phyloP scores from a whole-genome alignment of 1,139 yeast species.

The Zygosaccharomyces sapae region DNA sequence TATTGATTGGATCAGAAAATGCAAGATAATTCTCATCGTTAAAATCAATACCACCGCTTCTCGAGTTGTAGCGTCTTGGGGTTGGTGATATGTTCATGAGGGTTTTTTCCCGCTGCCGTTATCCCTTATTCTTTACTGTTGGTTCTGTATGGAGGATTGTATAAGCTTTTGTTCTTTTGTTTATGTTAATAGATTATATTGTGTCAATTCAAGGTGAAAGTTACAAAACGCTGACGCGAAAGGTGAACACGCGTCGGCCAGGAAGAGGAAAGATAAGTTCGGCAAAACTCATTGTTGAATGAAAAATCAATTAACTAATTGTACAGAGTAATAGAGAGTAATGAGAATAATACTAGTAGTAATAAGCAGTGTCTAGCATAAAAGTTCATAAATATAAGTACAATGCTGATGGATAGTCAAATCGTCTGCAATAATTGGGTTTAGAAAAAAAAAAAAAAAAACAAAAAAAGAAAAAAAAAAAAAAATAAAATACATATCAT shows the following conservation, averaged over 20 bases:
- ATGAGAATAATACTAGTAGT: too few relatives aligned
- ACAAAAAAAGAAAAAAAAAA: neutral
- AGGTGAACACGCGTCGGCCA: neutral
- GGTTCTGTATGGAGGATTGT: neutral
- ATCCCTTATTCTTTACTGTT: constrained; percentile 1
- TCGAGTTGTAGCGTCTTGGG: constrained; percentile 23
- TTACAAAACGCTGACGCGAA: constrained; percentile 10
- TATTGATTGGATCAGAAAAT: constrained; percentile 12
- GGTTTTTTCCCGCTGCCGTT: neutral
- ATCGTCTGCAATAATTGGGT: too few relatives aligned
- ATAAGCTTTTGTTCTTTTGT: neutral
- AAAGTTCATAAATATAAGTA: neutral
- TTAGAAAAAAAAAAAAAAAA: neutral
- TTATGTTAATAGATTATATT: neutral
- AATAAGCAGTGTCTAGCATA: too few relatives aligned
- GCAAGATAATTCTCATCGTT: constrained; percentile 9
- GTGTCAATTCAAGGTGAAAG: neutral
- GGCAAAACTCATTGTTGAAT: neutral
- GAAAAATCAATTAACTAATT: neutral
- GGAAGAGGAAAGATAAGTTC: neutral
- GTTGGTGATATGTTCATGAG: constrained; percentile 26
- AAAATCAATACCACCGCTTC: constrained; percentile 7
- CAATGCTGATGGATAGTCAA: neutral
- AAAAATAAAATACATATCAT: constrained; percentile 6
- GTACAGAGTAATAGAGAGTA: too few relatives aligned